Conservation (phyloP, 1,139 yeast species). For the Candida sojae region DNA sequence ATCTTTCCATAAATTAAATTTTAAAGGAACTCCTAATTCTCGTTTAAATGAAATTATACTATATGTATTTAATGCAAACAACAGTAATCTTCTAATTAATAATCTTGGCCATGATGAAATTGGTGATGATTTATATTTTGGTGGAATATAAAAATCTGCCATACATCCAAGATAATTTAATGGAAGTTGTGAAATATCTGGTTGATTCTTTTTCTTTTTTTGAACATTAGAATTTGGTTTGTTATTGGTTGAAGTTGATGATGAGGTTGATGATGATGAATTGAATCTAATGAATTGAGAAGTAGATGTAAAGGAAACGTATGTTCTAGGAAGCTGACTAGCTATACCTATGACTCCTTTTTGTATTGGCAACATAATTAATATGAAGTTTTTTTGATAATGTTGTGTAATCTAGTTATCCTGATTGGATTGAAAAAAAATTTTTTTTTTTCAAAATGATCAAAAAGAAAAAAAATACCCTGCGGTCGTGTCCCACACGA, state of each 20-base stretch:
- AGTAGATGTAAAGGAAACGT: background rate
- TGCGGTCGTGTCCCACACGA: background rate
- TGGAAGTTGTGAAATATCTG: slow-evolving; percentile 42
- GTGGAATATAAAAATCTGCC: slow-evolving; percentile 49
- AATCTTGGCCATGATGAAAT: slow-evolving; percentile 41
- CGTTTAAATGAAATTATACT: slow-evolving; percentile 41
- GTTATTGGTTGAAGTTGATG: no score
- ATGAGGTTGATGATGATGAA: background rate
- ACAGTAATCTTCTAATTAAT: slow-evolving; percentile 39
- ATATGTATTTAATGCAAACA: slow-evolving; percentile 46
- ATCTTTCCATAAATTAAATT: slow-evolving; percentile 49
- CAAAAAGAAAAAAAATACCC: background rate
- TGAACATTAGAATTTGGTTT: background rate
- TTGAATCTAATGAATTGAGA: background rate
- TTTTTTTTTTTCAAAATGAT: background rate
- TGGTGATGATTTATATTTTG: slow-evolving; percentile 32
- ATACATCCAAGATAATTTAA: slow-evolving; percentile 42
- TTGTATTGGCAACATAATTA: background rate
- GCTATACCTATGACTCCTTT: background rate
- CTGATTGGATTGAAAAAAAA: background rate
- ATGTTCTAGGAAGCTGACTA: background rate
- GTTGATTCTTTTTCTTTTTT: slow-evolving; percentile 20
- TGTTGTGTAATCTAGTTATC: background rate
- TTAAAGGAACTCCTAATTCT: slow-evolving; percentile 40
- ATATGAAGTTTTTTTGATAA: background rate